A percentile compares a stretch with the other conserved stretches of the same genome.
Conservation (phyloP, 2,329 filamentous ascomycete species). For the Penicillium sp. region DNA sequence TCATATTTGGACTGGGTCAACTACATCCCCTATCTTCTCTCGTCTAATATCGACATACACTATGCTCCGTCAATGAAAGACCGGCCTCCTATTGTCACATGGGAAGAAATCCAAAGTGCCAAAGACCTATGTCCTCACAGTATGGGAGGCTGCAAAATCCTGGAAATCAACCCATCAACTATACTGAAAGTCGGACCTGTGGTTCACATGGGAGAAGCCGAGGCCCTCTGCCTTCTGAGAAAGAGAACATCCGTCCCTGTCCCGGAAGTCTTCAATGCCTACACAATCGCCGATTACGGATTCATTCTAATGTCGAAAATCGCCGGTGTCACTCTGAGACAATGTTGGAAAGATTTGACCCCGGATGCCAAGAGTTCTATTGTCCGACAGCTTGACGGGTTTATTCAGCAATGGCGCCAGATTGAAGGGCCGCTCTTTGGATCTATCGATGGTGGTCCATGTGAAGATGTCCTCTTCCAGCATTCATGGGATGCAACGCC, state of each 20-base stretch:
- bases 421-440: constrained; percentile 13
- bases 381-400: constrained; percentile 7
- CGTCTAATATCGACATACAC: not conserved
- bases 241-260: constrained; percentile 7
- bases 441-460: constrained; percentile 11
- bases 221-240: constrained; percentile 6
- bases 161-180: constrained; percentile 7
- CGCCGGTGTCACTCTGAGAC: constrained; percentile 2
- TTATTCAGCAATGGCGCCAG: constrained; percentile 11
- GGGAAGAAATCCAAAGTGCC: constrained; percentile 7
- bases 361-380: constrained; percentile 6
- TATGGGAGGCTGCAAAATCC: constrained; percentile 11
- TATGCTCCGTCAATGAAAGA: not conserved
- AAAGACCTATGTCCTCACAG: constrained; percentile 9
- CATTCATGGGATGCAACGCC: constrained; percentile 16
- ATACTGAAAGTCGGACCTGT: constrained; percentile 6
- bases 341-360: constrained; percentile 10
- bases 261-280: constrained; percentile 13
- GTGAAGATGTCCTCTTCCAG: constrained; percentile 14
- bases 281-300: constrained; percentile 9
- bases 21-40: not conserved
- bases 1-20: not conserved
- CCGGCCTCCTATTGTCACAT: constrained; percentile 5
- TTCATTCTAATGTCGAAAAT: constrained; percentile 16
- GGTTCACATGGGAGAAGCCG: constrained; percentile 12